Evolutionary conservation across 2,329 filamentous ascomycete species (phyloP).

Genomic region (Xylaria sp.): DNA sequence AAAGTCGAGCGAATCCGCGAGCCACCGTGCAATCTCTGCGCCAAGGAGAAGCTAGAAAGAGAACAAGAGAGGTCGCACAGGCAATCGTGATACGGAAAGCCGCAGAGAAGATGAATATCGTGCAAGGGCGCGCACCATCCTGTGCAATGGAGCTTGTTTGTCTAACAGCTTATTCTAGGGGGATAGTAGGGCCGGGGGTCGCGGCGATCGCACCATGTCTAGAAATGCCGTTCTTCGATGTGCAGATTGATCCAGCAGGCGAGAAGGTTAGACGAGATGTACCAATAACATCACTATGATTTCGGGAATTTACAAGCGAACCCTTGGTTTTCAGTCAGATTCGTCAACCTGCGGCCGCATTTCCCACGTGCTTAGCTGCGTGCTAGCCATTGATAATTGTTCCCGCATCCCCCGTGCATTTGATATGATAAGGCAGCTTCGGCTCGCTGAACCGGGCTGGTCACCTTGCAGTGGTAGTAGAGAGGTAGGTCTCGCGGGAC

Average conservation of each 20-base stretch:
- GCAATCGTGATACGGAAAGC: not conserved
- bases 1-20: conserved; percentile 19
- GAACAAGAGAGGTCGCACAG: conserved; percentile 12
- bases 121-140: not conserved
- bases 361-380: not conserved
- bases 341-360: not conserved
- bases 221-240: not conserved
- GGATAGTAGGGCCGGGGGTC: not conserved
- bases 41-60: conserved; percentile 19
- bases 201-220: not conserved
- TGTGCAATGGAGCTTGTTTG: not conserved
- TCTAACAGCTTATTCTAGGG: not conserved
- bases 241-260: not conserved
- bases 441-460: not conserved
- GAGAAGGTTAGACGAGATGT: not conserved
- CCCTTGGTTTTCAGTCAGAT: no score
- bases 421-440: not conserved
- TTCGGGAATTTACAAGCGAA: not conserved
- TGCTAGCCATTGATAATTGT: not conserved
- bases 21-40: conserved; percentile 16
- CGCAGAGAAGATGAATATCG: not conserved
- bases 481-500: not conserved
- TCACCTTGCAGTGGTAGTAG: not conserved
- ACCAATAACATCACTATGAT: not conserved
- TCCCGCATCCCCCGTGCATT: not conserved